Evolutionary conservation across 2,329 filamentous ascomycete species (phyloP).

Genomic region (Cladophialophora carrionii): DNA sequence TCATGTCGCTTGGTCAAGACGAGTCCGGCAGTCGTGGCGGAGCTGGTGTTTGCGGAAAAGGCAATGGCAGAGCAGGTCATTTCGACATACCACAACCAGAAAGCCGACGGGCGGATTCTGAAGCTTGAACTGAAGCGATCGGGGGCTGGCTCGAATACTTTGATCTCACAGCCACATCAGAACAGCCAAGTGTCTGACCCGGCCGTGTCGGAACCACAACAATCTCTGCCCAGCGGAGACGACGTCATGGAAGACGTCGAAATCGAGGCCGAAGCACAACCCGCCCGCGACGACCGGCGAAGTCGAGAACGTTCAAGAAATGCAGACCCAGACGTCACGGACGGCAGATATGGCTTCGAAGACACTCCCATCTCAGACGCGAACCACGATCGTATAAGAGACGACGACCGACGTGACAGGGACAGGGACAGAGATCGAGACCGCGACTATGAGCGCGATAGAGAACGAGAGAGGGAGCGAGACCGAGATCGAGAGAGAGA

Average conservation of each 20-base stretch:
- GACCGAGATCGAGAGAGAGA: slow-evolving; percentile 29
- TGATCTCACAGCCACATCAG: neutral
- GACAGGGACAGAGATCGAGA: slow-evolving; percentile 29
- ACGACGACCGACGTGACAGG: slow-evolving; percentile 31
- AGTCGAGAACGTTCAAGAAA: slow-evolving; percentile 30
- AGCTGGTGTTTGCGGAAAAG: slow-evolving; percentile 61
- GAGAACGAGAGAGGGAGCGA: slow-evolving; percentile 27
- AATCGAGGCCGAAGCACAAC: slow-evolving; percentile 39
- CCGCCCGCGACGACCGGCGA: slow-evolving; percentile 17
- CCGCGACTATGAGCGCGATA: slow-evolving; percentile 26
- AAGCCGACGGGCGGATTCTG: slow-evolving; percentile 64
- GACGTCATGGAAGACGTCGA: slow-evolving; percentile 41
- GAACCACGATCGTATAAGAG: slow-evolving; percentile 25
- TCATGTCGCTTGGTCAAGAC: slow-evolving; percentile 58
- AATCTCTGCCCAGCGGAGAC: slow-evolving; percentile 8
- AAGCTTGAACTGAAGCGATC: slow-evolving; percentile 59
- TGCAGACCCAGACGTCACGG: slow-evolving; percentile 44
- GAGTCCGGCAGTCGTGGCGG: slow-evolving; percentile 61
- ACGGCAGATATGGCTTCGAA: slow-evolving; percentile 48
- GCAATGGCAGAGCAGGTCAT: slow-evolving; percentile 62
- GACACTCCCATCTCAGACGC: slow-evolving; percentile 21
- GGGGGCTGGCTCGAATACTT: slow-evolving; percentile 4
- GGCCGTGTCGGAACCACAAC: slow-evolving; percentile 2
- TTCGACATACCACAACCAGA: slow-evolving; percentile 65
- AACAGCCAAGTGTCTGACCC: neutral